Evolutionary conservation across 306 rosid species (phyloP).

Genomic region (Corylus avellana): DNA sequence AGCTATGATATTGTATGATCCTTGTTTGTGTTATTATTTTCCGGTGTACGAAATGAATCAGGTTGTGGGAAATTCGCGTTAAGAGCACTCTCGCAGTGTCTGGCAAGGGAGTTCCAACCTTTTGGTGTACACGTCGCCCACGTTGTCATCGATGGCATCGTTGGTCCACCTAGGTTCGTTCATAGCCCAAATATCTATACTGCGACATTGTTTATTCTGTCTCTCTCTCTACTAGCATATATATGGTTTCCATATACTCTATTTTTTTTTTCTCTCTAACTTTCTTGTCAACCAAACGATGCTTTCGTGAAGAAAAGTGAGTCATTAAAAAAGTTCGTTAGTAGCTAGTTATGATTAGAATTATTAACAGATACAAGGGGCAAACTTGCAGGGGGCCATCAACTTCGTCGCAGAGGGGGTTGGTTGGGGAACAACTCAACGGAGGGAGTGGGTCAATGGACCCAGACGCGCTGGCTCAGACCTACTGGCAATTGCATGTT

Average conservation of each 20-base stretch:
- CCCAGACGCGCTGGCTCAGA: constrained; percentile 88
- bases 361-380: no score
- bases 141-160: constrained; percentile 75
- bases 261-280: not conserved
- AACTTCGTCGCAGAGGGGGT: constrained; percentile 32
- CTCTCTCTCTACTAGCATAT: not conserved
- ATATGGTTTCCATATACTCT: no score
- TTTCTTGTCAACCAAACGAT: constrained; percentile 16
- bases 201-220: not conserved
- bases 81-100: constrained; percentile 83
- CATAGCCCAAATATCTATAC: not conserved
- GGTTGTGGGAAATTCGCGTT: constrained; percentile 97
- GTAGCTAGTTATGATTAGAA: no score
- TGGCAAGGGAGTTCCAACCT: constrained; percentile 87
- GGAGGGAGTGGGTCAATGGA: constrained; percentile 53
- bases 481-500: constrained; percentile 85
- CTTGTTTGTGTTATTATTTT: not conserved
- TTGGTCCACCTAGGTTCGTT: constrained; percentile 76
- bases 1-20: not conserved
- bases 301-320: not conserved
- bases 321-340: not conserved
- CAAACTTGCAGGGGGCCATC: constrained; percentile 18
- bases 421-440: constrained; percentile 39
- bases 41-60: constrained; percentile 26
- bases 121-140: constrained; percentile 92